phyloP scores from a whole-genome alignment of 768 basidiomycete genomes.

The Suillus weaverae region DNA sequence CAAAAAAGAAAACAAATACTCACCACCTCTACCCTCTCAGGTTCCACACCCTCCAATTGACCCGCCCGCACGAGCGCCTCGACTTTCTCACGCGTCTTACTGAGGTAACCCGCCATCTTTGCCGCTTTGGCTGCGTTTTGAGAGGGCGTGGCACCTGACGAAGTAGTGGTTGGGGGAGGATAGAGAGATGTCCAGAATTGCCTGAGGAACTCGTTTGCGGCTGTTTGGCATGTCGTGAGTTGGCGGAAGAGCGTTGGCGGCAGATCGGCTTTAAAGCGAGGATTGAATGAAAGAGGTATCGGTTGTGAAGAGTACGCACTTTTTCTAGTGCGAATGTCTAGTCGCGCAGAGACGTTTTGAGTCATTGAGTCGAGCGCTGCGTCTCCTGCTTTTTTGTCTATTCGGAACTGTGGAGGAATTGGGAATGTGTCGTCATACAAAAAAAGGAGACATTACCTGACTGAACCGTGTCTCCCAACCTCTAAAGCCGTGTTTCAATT shows the following conservation, averaged over 20 bases:
- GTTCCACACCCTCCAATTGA: constrained; percentile 61
- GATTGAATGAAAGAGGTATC: not conserved
- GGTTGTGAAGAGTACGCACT: constrained; percentile 41
- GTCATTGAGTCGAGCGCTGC: constrained; percentile 75
- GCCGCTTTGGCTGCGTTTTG: constrained; percentile 77
- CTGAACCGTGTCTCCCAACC: constrained; percentile 60
- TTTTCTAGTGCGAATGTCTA: constrained; percentile 66
- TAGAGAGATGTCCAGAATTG: constrained; percentile 93
- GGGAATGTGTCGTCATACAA: not conserved
- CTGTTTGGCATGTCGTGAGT: constrained; percentile 88
- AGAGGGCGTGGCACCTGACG: constrained; percentile 52
- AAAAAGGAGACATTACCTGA: constrained; percentile 43
- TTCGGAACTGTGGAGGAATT: constrained; percentile 48
- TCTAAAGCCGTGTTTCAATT: constrained; percentile 46
- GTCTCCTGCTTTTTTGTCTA: constrained; percentile 69
- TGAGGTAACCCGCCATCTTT: constrained; percentile 86
- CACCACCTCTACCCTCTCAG: constrained; percentile 62
- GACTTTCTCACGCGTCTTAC: constrained; percentile 80
- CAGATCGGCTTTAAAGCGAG: constrained; percentile 59
- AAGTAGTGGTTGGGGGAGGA: constrained; percentile 59
- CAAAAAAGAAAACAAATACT: constrained; percentile 26
- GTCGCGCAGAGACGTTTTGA: constrained; percentile 68
- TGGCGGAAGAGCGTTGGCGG: constrained; percentile 76
- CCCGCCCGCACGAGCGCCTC: constrained; percentile 69
- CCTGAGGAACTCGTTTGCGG: constrained; percentile 92